A percentile compares a stretch with the other conserved stretches of the same genome.
Evolutionary conservation across 1,284 basidiomycete genomes (phyloP).

Genomic region (Macrocystidia cucumis): DNA sequence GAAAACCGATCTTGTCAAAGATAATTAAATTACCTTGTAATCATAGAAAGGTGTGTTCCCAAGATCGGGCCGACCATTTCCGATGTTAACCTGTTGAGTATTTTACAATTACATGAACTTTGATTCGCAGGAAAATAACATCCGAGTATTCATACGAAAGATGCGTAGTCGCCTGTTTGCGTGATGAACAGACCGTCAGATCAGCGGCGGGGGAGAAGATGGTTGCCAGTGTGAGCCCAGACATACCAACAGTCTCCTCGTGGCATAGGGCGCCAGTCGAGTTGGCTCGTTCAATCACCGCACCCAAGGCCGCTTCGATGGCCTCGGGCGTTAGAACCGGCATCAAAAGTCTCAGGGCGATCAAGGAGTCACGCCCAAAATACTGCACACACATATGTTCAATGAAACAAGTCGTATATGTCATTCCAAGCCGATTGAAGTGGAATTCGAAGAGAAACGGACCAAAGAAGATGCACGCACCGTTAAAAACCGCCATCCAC

Average conservation of each 20-base stretch:
- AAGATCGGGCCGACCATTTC: conserved; percentile 13
- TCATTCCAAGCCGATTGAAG: not conserved
- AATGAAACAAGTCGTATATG: not conserved
- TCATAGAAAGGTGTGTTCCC: conserved; percentile 20
- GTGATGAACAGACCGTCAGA: not conserved
- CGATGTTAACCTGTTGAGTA: conserved; percentile 17
- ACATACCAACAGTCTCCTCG: conserved; percentile 19
- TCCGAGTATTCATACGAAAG: conserved; percentile 13
- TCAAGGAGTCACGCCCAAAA: conserved; percentile 19
- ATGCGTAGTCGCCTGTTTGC: conserved; percentile 17
- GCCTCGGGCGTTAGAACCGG: conserved; percentile 16
- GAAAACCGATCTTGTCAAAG: not conserved
- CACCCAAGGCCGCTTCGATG: conserved; percentile 17
- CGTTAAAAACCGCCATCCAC: conserved; percentile 20
- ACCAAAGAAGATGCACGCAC: conserved; percentile 7
- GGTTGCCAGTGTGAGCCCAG: not conserved
- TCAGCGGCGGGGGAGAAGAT: not conserved
- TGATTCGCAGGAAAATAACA: not conserved
- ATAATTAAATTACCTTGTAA: conserved; percentile 14
- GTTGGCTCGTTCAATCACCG: conserved; percentile 19
- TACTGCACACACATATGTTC: too few relatives aligned
- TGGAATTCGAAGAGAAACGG: not conserved
- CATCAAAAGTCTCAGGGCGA: conserved; percentile 19
- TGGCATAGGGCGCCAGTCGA: conserved; percentile 18
- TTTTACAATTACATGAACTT: too few relatives aligned